Evolutionary conservation across 108 stramenopile species (phyloP).

Genomic region (Fragilaria radians): DNA sequence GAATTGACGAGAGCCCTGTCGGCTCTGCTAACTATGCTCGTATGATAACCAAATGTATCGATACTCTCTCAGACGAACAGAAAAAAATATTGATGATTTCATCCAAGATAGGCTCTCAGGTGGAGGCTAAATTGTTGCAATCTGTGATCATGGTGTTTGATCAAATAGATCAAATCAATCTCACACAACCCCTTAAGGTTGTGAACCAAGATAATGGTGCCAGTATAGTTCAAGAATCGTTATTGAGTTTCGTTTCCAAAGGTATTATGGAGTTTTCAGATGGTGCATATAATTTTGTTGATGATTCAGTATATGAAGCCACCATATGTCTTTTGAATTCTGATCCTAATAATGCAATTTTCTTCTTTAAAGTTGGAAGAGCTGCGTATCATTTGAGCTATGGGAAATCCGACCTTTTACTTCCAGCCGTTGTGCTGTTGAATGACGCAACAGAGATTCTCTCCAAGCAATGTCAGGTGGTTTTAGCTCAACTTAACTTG

Average conservation of each 20-base stretch:
- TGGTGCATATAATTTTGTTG: background rate
- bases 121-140: background rate
- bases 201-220: background rate
- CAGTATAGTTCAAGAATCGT: background rate
- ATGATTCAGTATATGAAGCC: background rate
- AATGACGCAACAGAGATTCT: background rate
- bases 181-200: background rate
- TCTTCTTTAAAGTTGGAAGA: background rate
- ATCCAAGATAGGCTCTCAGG: background rate
- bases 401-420: background rate
- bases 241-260: background rate
- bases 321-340: background rate
- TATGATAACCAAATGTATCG: background rate
- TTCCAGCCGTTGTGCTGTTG: background rate
- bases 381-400: background rate
- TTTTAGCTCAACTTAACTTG: background rate
- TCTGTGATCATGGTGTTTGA: background rate
- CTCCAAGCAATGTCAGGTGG: background rate
- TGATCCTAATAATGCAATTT: background rate
- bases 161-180: background rate
- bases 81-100: background rate
- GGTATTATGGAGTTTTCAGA: background rate
- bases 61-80: background rate
- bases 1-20: background rate
- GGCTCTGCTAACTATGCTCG: background rate